A percentile compares a stretch with the other conserved stretches of the same genome.
Evolutionary conservation across 2,329 filamentous ascomycete species (phyloP).

Genomic region (Ophiostoma quercus): DNA sequence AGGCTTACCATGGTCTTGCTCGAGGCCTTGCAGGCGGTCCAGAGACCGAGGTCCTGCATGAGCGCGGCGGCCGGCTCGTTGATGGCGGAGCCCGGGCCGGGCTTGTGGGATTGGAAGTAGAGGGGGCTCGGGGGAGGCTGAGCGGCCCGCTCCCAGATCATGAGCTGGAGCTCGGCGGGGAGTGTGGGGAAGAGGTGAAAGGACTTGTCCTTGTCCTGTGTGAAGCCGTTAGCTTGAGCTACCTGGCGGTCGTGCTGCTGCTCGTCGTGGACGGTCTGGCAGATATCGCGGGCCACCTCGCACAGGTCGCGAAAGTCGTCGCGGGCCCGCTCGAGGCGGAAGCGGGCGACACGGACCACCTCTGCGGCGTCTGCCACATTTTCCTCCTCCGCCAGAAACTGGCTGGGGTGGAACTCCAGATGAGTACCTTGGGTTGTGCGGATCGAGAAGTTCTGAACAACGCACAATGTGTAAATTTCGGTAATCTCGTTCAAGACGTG

Average conservation of each 20-base stretch:
- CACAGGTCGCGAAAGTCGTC: not conserved
- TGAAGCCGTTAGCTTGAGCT: not conserved
- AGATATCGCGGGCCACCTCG: not conserved
- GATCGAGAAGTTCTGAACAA: not conserved
- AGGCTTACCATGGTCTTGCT: not conserved
- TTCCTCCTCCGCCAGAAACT: not conserved
- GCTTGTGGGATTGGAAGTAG: not conserved
- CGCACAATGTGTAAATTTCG: not conserved
- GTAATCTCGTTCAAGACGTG: not conserved
- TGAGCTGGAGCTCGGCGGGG: not conserved
- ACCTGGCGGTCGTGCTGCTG: too few relatives aligned
- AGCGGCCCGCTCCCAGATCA: not conserved
- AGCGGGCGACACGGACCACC: too few relatives aligned
- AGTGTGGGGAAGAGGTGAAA: not conserved
- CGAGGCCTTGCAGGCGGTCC: not conserved
- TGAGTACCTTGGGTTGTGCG: not conserved
- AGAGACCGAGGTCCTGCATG: not conserved
- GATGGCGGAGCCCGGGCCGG: not conserved
- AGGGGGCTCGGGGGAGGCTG: too few relatives aligned
- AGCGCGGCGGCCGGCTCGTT: not conserved
- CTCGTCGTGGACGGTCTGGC: not conserved
- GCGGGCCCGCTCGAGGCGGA: not conserved
- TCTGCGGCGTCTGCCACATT: too few relatives aligned
- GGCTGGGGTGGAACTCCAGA: not conserved
- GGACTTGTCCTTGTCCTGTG: not conserved